A percentile compares a stretch with the other conserved stretches of the same genome.
phyloP scores from a whole-genome alignment of 352 stramenopile species.

The Pythium sukuiense region DNA sequence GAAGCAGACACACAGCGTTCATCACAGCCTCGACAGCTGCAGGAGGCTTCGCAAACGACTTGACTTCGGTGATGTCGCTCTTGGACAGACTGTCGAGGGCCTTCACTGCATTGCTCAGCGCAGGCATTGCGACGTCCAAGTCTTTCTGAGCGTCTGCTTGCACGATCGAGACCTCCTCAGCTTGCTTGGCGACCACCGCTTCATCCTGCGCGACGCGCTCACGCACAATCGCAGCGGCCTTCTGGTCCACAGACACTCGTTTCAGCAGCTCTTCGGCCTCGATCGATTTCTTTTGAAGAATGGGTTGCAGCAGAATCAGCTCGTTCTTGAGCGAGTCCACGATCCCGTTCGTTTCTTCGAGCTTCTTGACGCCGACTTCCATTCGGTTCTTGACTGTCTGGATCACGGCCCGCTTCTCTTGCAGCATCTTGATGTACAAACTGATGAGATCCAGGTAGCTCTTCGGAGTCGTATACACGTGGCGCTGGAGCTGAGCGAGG shows the following conservation, averaged over 20 bases:
- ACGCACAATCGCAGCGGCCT: slow-evolving; percentile 88
- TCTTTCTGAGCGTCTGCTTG: slow-evolving; percentile 93
- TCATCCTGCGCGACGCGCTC: slow-evolving; percentile 90
- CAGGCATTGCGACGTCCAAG: slow-evolving; percentile 91
- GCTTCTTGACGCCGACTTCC: slow-evolving; percentile 90
- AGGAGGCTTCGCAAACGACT: slow-evolving; percentile 93
- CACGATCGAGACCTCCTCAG: slow-evolving; percentile 88
- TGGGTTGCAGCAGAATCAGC: slow-evolving; percentile 90
- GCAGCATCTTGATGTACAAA: slow-evolving; percentile 92
- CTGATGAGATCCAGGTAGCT: slow-evolving; percentile 96
- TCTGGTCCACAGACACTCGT: slow-evolving; percentile 91
- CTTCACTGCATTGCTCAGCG: slow-evolving; percentile 88
- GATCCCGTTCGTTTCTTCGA: slow-evolving; percentile 94
- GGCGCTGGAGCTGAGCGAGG: slow-evolving; percentile 84
- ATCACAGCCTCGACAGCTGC: slow-evolving; percentile 92
- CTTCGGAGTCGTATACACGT: slow-evolving; percentile 97
- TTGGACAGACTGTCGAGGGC: slow-evolving; percentile 91
- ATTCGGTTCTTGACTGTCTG: slow-evolving; percentile 89
- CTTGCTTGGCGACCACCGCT: slow-evolving; percentile 89
- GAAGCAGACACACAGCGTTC: slow-evolving; percentile 93
- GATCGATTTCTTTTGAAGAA: slow-evolving; percentile 88
- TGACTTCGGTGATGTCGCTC: slow-evolving; percentile 93
- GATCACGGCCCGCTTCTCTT: slow-evolving; percentile 79
- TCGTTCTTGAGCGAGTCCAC: slow-evolving; percentile 93
- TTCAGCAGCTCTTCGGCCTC: slow-evolving; percentile 92